Percentiles rank a stretch among this genome's conserved stretches.
Evolutionary conservation across 768 basidiomycete genomes (phyloP).

Genomic region (Tylopilus sp.): DNA sequence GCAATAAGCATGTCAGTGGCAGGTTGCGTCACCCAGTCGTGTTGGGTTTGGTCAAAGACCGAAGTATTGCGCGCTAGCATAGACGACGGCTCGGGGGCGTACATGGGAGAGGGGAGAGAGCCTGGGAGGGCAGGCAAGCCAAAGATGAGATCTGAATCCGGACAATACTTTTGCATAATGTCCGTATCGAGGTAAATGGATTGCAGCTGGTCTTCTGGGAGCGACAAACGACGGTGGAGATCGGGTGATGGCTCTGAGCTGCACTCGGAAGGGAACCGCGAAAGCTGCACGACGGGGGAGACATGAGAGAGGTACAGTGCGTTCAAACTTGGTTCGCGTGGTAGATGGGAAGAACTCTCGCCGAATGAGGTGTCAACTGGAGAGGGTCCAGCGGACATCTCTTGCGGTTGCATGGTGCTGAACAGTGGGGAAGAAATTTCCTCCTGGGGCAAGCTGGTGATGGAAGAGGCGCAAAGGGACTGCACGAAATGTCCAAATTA

Average conservation of each 20-base stretch:
- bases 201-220: constrained; percentile 23
- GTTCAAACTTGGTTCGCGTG: constrained; percentile 16
- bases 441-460: constrained; percentile 20
- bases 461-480: constrained; percentile 48
- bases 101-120: constrained; percentile 17
- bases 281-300: constrained; percentile 17
- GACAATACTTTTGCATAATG: constrained; percentile 21
- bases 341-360: constrained; percentile 4
- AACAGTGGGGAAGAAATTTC: constrained; percentile 31
- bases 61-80: constrained; percentile 10
- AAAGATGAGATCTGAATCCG: constrained; percentile 16
- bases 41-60: constrained; percentile 11
- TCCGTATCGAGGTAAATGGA: constrained; percentile 23
- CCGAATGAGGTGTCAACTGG: constrained; percentile 17
- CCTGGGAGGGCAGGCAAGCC: constrained; percentile 1
- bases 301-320: constrained; percentile 18
- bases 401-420: constrained; percentile 23
- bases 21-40: constrained; percentile 13
- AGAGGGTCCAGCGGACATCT: constrained; percentile 1
- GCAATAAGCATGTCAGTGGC: constrained; percentile 15
- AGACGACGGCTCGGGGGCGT: constrained; percentile 15
- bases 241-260: constrained; percentile 13
- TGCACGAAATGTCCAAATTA: constrained; percentile 16
- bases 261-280: constrained; percentile 16
- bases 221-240: constrained; percentile 10